Conservation (phyloP, 2,329 filamentous ascomycete species). For the Mycogone perniciosa region DNA sequence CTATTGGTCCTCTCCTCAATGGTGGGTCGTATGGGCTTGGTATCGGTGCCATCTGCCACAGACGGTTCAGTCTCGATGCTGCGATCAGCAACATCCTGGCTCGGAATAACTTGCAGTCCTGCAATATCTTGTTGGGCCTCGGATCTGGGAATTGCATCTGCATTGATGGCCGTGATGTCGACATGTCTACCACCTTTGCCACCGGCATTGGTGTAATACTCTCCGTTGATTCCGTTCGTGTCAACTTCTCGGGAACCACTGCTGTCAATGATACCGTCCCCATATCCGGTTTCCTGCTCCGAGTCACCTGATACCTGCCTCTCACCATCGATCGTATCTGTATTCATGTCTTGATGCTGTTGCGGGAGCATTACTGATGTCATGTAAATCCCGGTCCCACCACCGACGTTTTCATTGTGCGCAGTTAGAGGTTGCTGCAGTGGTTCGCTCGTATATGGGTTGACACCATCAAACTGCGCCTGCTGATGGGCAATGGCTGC, state of each 20-base stretch:
- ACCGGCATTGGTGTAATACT: conserved; percentile 13
- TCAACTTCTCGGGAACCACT: neutral
- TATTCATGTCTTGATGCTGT: neutral
- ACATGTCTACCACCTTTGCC: conserved; percentile 1
- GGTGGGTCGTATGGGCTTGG: conserved; percentile 19
- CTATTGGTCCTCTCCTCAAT: conserved; percentile 32
- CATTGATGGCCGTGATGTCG: conserved; percentile 14
- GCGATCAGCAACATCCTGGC: conserved; percentile 14
- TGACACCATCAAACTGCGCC: conserved; percentile 49
- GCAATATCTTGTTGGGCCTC: conserved; percentile 18
- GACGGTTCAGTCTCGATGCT: conserved; percentile 7
- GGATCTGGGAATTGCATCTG: conserved; percentile 15
- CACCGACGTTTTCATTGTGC: conserved; percentile 12
- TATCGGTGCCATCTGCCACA: neutral
- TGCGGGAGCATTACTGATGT: conserved; percentile 3
- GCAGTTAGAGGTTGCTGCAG: conserved; percentile 20
- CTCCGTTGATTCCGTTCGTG: conserved; percentile 8
- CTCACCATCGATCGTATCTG: neutral
- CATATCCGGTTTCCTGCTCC: neutral
- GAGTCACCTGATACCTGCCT: neutral
- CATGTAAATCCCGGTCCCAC: conserved; percentile 7
- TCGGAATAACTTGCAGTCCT: conserved; percentile 15
- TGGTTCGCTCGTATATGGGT: conserved; percentile 49
- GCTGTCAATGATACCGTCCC: neutral
- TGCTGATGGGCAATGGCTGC: conserved; percentile 45